Conservation (phyloP, 352 stramenopile species). For the Peronosclerospora sorghi region DNA sequence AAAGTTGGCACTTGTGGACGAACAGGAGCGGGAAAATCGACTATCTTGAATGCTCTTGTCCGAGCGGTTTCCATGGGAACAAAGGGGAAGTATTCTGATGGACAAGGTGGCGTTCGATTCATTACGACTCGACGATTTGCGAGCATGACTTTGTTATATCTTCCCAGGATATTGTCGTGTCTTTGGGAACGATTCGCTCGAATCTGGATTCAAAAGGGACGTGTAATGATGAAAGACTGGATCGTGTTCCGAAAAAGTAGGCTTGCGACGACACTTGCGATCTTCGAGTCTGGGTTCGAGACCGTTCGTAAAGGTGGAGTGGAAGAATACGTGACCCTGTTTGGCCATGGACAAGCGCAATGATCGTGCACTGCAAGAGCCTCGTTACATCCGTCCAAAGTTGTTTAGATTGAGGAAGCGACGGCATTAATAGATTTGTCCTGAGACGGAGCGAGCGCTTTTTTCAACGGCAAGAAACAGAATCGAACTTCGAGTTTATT, state of each 20-base stretch:
- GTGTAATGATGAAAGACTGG: constrained; percentile 43
- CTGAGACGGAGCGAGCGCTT: constrained; percentile 76
- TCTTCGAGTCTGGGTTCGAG: constrained; percentile 39
- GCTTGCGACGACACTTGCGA: constrained; percentile 32
- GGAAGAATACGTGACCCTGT: constrained; percentile 26
- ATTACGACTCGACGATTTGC: constrained; percentile 53
- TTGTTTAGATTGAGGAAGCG: constrained; percentile 90
- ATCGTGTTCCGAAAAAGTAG: constrained; percentile 32
- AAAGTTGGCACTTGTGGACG: constrained; percentile 80
- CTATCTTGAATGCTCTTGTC: constrained; percentile 76
- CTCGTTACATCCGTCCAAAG: constrained; percentile 82
- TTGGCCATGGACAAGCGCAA: constrained; percentile 71
- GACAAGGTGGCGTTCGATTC: constrained; percentile 56
- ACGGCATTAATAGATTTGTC: constrained; percentile 87
- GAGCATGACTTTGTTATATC: constrained; percentile 67
- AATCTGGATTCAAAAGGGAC: constrained; percentile 68
- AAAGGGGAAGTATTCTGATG: constrained; percentile 46
- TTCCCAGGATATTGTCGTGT: constrained; percentile 78
- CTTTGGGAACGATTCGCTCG: constrained; percentile 65
- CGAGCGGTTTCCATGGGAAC: constrained; percentile 44
- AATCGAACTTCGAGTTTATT: no score
- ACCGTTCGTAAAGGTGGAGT: constrained; percentile 26
- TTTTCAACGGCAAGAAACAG: constrained; percentile 50
- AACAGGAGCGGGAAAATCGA: constrained; percentile 87
- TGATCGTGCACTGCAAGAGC: constrained; percentile 68